Evolutionary conservation across 1,284 basidiomycete genomes (phyloP).

Genomic region (Anthracocystis panici-leucophaei): DNA sequence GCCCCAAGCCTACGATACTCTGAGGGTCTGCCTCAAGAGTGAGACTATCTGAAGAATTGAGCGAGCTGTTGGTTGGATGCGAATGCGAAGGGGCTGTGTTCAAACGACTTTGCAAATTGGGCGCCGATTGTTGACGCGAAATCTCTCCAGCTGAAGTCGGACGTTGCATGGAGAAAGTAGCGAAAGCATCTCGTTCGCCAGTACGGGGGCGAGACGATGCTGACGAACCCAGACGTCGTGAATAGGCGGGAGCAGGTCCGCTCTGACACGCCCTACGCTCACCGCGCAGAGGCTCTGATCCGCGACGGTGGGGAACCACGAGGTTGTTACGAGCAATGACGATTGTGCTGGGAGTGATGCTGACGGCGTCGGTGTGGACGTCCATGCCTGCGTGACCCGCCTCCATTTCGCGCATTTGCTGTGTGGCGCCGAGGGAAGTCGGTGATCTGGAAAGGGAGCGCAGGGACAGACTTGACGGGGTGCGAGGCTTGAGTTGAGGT

Average conservation of each 20-base stretch:
- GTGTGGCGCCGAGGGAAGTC: constrained; percentile 9
- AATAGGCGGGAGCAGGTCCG: constrained; percentile 26
- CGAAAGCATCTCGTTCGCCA: constrained; percentile 2
- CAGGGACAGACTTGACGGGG: constrained; percentile 27
- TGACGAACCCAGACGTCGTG: constrained; percentile 20
- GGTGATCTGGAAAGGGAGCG: constrained; percentile 20
- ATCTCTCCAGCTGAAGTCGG: constrained; percentile 7
- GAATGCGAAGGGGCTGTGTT: constrained; percentile 8
- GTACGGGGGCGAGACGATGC: constrained; percentile 24
- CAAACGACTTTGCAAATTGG: constrained; percentile 1
- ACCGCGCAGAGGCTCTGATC: background rate
- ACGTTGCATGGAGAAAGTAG: background rate
- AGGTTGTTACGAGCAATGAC: constrained; percentile 29
- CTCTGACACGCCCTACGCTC: constrained; percentile 1
- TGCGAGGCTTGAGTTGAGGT: constrained; percentile 24
- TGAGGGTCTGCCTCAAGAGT: constrained; percentile 1
- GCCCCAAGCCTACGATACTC: background rate
- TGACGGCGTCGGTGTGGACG: background rate
- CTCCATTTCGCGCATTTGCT: constrained; percentile 40
- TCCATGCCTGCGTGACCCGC: constrained; percentile 11
- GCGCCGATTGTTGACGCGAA: background rate
- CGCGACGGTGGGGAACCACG: constrained; percentile 1
- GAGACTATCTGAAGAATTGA: constrained; percentile 16
- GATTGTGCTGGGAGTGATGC: constrained; percentile 25
- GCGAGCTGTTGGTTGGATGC: constrained; percentile 8